Base-by-base conservation (phyloP, 2,329 filamentous ascomycete species). In the Beauveria brongniartii region DNA sequence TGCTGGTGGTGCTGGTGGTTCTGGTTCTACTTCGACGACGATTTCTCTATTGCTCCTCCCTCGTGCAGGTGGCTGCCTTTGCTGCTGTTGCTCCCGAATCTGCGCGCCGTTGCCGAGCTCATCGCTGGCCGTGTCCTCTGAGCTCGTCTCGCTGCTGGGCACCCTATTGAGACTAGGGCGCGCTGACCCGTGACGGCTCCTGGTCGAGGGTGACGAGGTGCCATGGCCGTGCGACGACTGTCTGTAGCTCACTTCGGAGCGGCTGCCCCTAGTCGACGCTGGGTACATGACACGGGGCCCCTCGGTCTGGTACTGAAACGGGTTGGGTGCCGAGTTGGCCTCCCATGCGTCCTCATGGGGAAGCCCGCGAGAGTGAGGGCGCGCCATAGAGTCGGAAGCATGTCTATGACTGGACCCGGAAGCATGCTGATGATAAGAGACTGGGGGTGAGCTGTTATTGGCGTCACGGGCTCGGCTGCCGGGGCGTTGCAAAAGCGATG, bases 261-360 rank as follows among this genome's bases (percentile, higher is more conserved):
- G 67, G n/a, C 74, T 74, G 18, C 75, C 73, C 65, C 74, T 73
- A 51, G 73, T 69, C 16, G 70, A 64, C 53, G 68, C 69, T 34
- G 71, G 67, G 57, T 73, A 70, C 16, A 75, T 66, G 58, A 69
- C 70, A 37, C 74, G 76, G 41, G 79, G 68, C 14, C 77, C 78
- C 24, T 71, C 73, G 4, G 77, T 79, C 70, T 83, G 80, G 67
- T 79, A 84, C 63, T 77, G 75, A 62, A 84, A 84, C 5, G 82
- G 81, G 62, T 84, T 78, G 16, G 72, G 61, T 5, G 64, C 59
- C 22, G 69, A 68, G 22, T 48, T 34, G 6, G 10, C 20, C 5
- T 28, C 37, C 67, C 69, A 69, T 24, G 69, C 67, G 20, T 77
- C 74, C 24, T 72, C 72, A 18, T 68, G 68, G 10, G 67, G 66